These are phyloP conservation scores for Arabidopsis arenosa DNA, from an alignment of 345 rosid species.

Conservation along the genomic window DNA sequence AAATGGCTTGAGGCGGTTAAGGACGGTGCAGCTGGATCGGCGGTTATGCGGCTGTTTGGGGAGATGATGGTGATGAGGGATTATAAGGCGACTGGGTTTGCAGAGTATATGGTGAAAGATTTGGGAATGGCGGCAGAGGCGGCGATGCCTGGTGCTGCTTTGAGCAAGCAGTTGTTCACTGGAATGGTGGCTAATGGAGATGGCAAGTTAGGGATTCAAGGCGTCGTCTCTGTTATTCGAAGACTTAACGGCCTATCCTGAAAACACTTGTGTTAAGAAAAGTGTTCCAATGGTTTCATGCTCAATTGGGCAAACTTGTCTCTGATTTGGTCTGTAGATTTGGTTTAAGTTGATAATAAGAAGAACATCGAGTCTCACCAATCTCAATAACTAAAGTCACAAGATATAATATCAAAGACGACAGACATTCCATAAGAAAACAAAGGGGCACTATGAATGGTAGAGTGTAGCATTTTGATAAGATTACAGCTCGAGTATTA, in stretches of 20 bases:
- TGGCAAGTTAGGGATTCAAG: conserved; percentile 74
- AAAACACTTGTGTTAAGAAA: neutral
- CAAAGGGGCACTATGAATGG: neutral
- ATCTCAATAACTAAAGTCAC: neutral
- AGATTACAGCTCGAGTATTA: conserved; percentile 6
- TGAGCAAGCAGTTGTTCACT: conserved; percentile 74
- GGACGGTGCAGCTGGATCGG: conserved; percentile 71
- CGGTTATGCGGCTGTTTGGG: conserved; percentile 75
- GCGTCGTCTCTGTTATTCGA: conserved; percentile 69
- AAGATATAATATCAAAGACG: neutral
- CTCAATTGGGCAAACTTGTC: neutral
- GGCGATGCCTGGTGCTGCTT: conserved; percentile 69
- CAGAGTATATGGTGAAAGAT: conserved; percentile 88
- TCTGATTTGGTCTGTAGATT: neutral
- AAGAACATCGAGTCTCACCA: neutral
- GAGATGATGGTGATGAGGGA: conserved; percentile 68
- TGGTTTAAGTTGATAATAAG: conserved; percentile 22
- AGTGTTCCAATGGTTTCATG: conserved; percentile 1
- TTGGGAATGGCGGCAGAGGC: conserved; percentile 70
- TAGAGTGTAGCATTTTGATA: conserved; percentile 2
- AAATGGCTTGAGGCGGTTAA: conserved; percentile 56
- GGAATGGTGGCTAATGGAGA: conserved; percentile 90
- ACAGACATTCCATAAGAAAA: neutral
- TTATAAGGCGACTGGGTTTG: conserved; percentile 70
- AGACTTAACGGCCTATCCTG: conserved; percentile 55